These are phyloP conservation scores for Irpex sp. DNA, from an alignment of 1,284 basidiomycete genomes.

Conservation along the genomic window DNA sequence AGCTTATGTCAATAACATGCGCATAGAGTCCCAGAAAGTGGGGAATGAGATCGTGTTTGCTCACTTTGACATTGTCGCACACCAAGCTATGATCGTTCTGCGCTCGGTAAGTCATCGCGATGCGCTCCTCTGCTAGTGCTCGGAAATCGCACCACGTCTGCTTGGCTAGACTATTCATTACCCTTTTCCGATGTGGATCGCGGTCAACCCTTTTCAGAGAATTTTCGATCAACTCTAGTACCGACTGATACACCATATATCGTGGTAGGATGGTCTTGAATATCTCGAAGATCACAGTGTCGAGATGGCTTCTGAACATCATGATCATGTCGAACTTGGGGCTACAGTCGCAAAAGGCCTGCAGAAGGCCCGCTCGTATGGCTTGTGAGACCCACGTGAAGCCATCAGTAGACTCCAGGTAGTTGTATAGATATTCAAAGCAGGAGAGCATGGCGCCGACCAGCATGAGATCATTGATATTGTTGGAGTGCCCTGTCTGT, in stretches of 20 bases:
- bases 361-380: conserved; percentile 31
- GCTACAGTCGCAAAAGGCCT: conserved; percentile 29
- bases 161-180: conserved; percentile 21
- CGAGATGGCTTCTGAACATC: conserved; percentile 24
- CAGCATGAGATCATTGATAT: conserved; percentile 14
- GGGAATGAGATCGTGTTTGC: background rate
- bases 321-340: conserved; percentile 24
- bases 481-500: conserved; percentile 19
- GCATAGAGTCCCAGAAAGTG: background rate
- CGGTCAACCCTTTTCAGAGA: conserved; percentile 21
- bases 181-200: conserved; percentile 14
- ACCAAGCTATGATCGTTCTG: conserved; percentile 26
- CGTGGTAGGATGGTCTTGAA: conserved; percentile 28
- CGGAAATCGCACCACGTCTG: conserved; percentile 28
- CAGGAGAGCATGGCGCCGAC: conserved; percentile 28
- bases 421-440: conserved; percentile 33
- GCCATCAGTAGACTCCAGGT: conserved; percentile 34
- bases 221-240: conserved; percentile 30
- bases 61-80: conserved; percentile 33
- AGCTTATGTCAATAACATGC: background rate
- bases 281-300: conserved; percentile 26
- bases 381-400: conserved; percentile 35
- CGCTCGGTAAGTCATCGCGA: conserved; percentile 20
- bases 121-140: conserved; percentile 24
- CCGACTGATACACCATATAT: conserved; percentile 34